These are phyloP conservation scores for Scytalidium sp. DNA, from an alignment of 2,329 filamentous ascomycete genomes.

Conservation along the genomic window DNA sequence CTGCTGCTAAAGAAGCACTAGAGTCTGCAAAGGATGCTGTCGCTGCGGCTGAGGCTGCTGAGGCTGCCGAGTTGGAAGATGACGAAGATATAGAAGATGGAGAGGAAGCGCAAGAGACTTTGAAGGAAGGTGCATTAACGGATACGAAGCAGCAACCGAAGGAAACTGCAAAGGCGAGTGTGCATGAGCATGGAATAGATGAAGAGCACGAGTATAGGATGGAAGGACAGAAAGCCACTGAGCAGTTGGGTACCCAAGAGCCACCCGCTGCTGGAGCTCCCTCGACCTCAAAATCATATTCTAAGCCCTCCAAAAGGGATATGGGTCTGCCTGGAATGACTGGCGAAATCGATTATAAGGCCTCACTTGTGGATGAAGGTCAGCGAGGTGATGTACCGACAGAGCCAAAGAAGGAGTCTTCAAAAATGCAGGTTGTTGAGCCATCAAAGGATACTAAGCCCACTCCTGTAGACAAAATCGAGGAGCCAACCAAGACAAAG, in stretches of 20 bases:
- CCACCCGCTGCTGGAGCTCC: no score
- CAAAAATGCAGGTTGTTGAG: background rate
- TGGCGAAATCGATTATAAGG: background rate
- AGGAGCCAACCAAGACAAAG: background rate
- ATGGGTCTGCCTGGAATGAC: background rate
- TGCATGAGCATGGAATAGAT: background rate
- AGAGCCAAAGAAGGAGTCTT: no score
- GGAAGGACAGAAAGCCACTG: background rate
- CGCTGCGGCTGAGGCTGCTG: background rate
- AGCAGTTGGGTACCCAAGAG: background rate
- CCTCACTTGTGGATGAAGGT: no score
- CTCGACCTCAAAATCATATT: background rate
- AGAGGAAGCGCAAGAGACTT: background rate
- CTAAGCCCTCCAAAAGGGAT: background rate
- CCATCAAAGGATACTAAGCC: background rate
- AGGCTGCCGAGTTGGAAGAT: background rate
- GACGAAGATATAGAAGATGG: background rate
- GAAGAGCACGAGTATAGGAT: background rate
- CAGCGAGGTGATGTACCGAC: no score
- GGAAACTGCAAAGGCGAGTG: background rate
- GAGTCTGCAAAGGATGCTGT: slow-evolving; percentile 2
- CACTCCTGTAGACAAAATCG: background rate
- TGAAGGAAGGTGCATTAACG: background rate
- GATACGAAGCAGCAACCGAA: background rate
- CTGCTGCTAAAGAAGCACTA: slow-evolving; percentile 28